Conservation (phyloP, 305 asterid genomes). For the Fraxinus greggii region DNA sequence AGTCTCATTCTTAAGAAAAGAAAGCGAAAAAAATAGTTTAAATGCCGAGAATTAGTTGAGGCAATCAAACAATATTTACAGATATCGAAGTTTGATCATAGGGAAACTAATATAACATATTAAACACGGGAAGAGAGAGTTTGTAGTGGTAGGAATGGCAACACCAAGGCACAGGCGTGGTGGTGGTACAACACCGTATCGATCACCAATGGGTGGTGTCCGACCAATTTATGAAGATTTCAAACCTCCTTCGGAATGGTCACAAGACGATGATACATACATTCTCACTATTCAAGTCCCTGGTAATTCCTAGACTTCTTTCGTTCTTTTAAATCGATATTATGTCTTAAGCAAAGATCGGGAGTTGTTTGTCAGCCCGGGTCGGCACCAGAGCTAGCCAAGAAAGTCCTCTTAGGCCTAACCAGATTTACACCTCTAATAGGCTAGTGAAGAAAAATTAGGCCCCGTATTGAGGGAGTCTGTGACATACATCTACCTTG, state of each 20-base stretch:
- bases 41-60: background rate
- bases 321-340: background rate
- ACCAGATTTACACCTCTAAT: background rate
- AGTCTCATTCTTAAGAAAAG: conserved; percentile 34
- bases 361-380: background rate
- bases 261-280: conserved; percentile 55
- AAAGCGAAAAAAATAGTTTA: background rate
- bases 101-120: background rate
- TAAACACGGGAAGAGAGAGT: background rate
- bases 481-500: background rate
- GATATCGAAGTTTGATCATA: background rate
- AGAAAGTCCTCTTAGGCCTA: background rate
- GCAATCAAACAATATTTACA: background rate
- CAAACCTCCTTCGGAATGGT: conserved; percentile 60
- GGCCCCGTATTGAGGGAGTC: background rate
- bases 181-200: conserved; percentile 29
- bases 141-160: conserved; percentile 33
- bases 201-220: conserved; percentile 26
- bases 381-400: background rate
- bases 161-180: conserved; percentile 42
- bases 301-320: conserved; percentile 34
- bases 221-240: conserved; percentile 56
- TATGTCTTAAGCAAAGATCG: background rate
- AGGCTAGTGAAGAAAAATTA: background rate
- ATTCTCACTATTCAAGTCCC: conserved; percentile 58